phyloP scores from a whole-genome alignment of 2,329 filamentous ascomycete genomes.

The Graphilbum ipis-grandicollis region DNA sequence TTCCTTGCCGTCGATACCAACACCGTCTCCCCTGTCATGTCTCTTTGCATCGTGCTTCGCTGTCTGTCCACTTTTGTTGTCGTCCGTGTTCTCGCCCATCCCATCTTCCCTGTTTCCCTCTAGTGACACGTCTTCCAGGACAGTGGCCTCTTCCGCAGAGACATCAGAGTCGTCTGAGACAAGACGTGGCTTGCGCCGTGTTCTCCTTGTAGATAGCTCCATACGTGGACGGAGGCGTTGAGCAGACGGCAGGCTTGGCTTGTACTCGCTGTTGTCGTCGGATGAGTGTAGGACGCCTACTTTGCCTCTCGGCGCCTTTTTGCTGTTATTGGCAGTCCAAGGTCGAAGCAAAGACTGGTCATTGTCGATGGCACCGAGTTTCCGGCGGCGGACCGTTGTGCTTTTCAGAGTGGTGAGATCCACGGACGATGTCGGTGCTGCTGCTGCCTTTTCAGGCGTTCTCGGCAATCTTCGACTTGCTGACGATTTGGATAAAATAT shows the following conservation, averaged over 20 bases:
- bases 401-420: neutral
- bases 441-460: neutral
- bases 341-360: conserved; percentile 3
- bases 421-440: neutral
- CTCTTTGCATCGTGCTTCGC: too few species aligned
- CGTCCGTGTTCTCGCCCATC: neutral
- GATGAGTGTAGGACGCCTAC: neutral
- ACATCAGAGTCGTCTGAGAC: conserved; percentile 4
- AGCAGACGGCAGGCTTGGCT: too few species aligned
- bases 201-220: conserved; percentile 4
- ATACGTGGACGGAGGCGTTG: conserved; percentile 1
- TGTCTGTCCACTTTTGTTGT: neutral
- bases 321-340: neutral
- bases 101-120: too few species aligned
- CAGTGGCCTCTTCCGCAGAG: conserved; percentile 6
- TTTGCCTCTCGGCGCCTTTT: neutral
- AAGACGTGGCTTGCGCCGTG: conserved; percentile 2
- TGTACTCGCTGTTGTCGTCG: neutral
- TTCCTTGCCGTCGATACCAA: neutral
- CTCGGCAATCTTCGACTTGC: neutral
- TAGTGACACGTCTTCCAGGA: conserved; percentile 8
- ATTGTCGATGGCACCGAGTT: conserved; percentile 3
- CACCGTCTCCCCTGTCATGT: neutral
- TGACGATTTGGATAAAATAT: neutral
- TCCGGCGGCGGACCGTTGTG: conserved; percentile 3